These are phyloP conservation scores for Phytopythium sindhum DNA, from an alignment of 352 stramenopile species.

Conservation along the genomic window DNA sequence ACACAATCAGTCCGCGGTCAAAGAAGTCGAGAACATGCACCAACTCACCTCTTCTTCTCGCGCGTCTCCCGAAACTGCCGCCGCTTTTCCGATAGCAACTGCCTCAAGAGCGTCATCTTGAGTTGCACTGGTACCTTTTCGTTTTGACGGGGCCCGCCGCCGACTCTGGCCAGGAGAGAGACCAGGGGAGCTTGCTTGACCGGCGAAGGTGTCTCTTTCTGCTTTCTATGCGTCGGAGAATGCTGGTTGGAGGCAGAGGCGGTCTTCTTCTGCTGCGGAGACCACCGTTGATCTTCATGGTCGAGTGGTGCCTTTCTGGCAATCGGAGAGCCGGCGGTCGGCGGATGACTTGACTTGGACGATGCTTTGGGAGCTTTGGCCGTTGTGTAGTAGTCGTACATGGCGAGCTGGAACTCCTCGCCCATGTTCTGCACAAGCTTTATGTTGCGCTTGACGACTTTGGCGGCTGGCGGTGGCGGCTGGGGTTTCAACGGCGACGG, in stretches of 20 bases:
- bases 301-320: background rate
- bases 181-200: background rate
- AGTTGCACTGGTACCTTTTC: constrained; percentile 55
- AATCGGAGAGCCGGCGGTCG: no score
- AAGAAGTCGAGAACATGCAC: background rate
- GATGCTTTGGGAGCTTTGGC: background rate
- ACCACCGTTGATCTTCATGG: background rate
- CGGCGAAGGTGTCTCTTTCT: background rate
- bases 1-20: background rate
- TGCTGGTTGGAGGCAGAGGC: background rate
- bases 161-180: background rate
- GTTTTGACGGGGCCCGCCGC: background rate
- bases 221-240: background rate
- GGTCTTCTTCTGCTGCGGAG: background rate
- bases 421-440: constrained; percentile 38
- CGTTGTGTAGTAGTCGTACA: constrained; percentile 55
- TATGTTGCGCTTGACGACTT: constrained; percentile 21
- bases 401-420: constrained; percentile 54
- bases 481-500: background rate
- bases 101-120: constrained; percentile 47
- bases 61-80: constrained; percentile 40
- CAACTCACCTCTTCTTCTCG: constrained; percentile 27
- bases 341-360: background rate
- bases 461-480: constrained; percentile 2
- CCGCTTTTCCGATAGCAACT: constrained; percentile 61